Base-by-base conservation (phyloP, 2,329 filamentous ascomycete genomes). In the Botrytis byssoidea region DNA sequence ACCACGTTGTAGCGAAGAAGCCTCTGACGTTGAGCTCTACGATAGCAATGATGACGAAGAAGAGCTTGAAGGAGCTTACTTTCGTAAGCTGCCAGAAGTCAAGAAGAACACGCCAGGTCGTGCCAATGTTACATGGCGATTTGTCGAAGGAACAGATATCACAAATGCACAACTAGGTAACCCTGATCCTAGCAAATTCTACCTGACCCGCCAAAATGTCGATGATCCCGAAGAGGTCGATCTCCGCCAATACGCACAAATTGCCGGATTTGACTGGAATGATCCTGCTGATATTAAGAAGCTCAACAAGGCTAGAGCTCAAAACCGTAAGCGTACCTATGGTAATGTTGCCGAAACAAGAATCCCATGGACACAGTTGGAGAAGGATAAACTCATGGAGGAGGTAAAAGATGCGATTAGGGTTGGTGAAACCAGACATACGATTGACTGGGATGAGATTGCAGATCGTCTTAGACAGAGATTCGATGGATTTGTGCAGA, bases 31-130 rank as follows among this genome's bases (percentile, higher is more conserved):
- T 42, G 48, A 68, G 48, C 20, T 61, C 12, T 61, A 60, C 29
- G 68, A 70, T 25, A 68, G 66, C 48, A 32, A 57, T 57, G 66
- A 68, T 40, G 66, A 68, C 12, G 66, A 42, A 37, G 66, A 57
- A 18, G 25, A 32, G 22, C 22, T 16, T 42, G 48, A 18, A 57
- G 66, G 37, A 4, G 46, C 66, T 32, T 40, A 51, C 66, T 68
- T 68, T 16, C 48, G 48, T 9, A 57, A 57, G 25, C 48, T 68
- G 1, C 66, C 66, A 9, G 35, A 32, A 57, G 66, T 68, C 4
- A 68, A 68, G 66, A 70, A 70, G 29, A 70, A 70, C 25, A 70
- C 68, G 9, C 67, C 67, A 32, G 51, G 67, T 18, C 68, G 68
- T 61, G 25, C 37, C 51, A 42, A 32, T 70, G 68, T 70, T 10